A percentile compares a stretch with the other conserved stretches of the same genome.
phyloP scores from a whole-genome alignment of 768 basidiomycete genomes.

The Erythrobasidium yunnanense region DNA sequence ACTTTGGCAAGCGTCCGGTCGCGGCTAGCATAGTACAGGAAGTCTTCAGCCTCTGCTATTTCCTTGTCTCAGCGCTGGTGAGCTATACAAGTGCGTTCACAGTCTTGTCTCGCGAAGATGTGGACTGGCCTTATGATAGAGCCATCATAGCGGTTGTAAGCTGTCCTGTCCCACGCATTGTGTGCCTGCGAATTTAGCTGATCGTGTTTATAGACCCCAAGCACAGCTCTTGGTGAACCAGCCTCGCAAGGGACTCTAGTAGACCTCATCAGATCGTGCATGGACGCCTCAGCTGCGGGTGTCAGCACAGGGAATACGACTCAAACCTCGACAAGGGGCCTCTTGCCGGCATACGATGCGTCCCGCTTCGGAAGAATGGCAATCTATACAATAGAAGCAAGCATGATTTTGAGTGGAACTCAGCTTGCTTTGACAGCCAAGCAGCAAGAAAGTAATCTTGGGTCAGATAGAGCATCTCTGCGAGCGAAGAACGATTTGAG shows the following conservation, averaged over 20 bases:
- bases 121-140: constrained; percentile 54
- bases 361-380: constrained; percentile 3
- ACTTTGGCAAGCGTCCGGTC: constrained; percentile 60
- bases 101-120: constrained; percentile 51
- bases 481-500: constrained; percentile 10
- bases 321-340: constrained; percentile 18
- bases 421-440: constrained; percentile 27
- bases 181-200: not conserved
- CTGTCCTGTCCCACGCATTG: not conserved
- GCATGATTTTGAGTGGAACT: constrained; percentile 27
- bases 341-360: not conserved
- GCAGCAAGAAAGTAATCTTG: not conserved
- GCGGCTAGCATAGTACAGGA: constrained; percentile 61
- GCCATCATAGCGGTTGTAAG: constrained; percentile 35
- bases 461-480: not conserved
- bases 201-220: constrained; percentile 55
- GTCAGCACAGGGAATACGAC: constrained; percentile 48
- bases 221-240: constrained; percentile 68
- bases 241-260: constrained; percentile 75
- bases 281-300: constrained; percentile 66
- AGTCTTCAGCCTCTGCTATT: constrained; percentile 59
- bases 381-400: constrained; percentile 31
- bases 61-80: constrained; percentile 59
- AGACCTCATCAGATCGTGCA: constrained; percentile 67
- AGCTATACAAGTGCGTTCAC: constrained; percentile 59